Evolutionary conservation across 1,139 yeast species (phyloP).

Genomic region (Petasospora rhodanensis): DNA sequence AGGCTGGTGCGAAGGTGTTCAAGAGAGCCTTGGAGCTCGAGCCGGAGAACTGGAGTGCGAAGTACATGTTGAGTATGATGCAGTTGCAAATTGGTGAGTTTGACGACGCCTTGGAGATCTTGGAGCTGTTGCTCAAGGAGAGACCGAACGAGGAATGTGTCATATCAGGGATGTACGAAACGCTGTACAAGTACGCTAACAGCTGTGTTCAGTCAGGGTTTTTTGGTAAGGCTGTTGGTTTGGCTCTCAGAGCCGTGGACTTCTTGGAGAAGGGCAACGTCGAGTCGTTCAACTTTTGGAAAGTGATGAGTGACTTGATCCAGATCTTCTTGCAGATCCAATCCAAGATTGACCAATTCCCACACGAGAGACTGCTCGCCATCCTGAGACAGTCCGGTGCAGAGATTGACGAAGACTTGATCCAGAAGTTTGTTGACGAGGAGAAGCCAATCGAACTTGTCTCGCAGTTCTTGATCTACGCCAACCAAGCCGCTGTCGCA

Average conservation of each 20-base stretch:
- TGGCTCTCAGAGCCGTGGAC: constrained; percentile 40
- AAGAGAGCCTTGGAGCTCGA: constrained; percentile 55
- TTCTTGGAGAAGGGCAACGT: constrained; percentile 28
- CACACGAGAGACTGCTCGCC: constrained; percentile 36
- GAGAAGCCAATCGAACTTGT: constrained; percentile 19
- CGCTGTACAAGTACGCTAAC: constrained; percentile 50
- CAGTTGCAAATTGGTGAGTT: constrained; percentile 48
- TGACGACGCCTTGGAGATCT: constrained; percentile 38
- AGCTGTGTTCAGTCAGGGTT: constrained; percentile 57
- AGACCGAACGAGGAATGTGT: constrained; percentile 55
- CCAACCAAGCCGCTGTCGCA: constrained; percentile 20
- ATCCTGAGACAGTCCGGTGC: constrained; percentile 29
- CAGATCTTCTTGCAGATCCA: constrained; percentile 42
- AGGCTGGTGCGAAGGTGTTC: constrained; percentile 84
- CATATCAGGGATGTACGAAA: constrained; percentile 52
- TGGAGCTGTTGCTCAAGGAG: constrained; percentile 38
- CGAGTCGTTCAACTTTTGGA: constrained; percentile 48
- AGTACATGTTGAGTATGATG: constrained; percentile 64
- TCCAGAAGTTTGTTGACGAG: constrained; percentile 7
- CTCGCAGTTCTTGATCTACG: constrained; percentile 16
- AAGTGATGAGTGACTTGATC: constrained; percentile 43
- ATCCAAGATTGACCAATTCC: constrained; percentile 40
- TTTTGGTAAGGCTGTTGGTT: constrained; percentile 55
- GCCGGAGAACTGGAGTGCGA: constrained; percentile 53
- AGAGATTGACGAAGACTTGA: constrained; percentile 15